Base-by-base conservation (phyloP, 768 basidiomycete species). In the Aureoboletus auriporus region DNA sequence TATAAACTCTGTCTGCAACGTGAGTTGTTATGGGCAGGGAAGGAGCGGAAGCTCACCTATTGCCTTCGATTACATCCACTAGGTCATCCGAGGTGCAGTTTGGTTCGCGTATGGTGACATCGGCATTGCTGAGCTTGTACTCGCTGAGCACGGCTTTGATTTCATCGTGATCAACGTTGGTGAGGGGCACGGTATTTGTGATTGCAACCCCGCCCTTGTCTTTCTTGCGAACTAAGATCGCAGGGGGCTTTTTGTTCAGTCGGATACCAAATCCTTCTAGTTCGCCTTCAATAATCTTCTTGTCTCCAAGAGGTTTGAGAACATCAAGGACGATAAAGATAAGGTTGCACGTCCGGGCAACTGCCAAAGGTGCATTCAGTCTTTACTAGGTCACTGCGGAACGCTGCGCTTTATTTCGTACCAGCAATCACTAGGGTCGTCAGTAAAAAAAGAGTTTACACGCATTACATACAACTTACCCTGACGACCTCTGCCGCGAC, bases 251-350 rank as follows among this genome's bases (percentile, higher is more conserved):
- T 71, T 98, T 98, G 74, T 99, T 99, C 51, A 97, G 73, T 42
- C 94, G 79, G 58, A 97, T 96, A 9, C 95, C 96, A 61, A 98
- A 98, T n/a, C 93, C 93, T 75, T 99, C 96, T 51, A 99, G 71
- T 67, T 99, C 96, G 30, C 75, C 61, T 69, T 97, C 93, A 49
- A 99, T 91, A 59, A 96, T 72, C 49, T 78, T 86, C 62, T 96
- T 93, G 74, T 98, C 95, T 23, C 87, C 89, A 14, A 98, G 80
- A 16, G 96, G 96, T 71, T 98, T 99, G 31, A 96, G 80, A 26
- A 99, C 96, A 61, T 99, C 96, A 42, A 99, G 81, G 27, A 98
- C 89, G 66, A 99, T 98, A 70, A 98, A 98, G 52, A 99, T 97
- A 31, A 98, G 83, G 67, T 97, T 92, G 68, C 96, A 98, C 35